Base-by-base conservation (phyloP, 345 rosid genomes). In the Excoecaria agallocha region DNA sequence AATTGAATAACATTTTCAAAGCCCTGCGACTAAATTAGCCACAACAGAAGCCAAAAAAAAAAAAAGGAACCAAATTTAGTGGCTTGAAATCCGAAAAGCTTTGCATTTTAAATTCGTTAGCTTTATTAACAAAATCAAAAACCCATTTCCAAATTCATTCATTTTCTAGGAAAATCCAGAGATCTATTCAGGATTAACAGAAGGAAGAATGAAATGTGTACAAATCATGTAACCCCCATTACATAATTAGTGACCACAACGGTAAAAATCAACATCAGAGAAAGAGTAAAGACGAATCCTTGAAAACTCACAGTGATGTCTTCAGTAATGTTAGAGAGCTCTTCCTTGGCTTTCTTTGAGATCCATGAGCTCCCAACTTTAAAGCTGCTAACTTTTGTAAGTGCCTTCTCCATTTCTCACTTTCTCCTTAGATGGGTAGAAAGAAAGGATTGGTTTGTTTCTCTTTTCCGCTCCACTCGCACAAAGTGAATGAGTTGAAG, bases 311-410 rank as follows among this genome's bases (percentile, higher is more conserved):
- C 98, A 72, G 87, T 82, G 84, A 94, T 74, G 77, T 94, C 98
- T 66, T 85, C 92, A 70, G 94, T 76, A 71, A 94, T 91, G 86
- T 89, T 91, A 43, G 91, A 82, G 82, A 94, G 72, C 86, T 94
- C 98, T 72, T 87, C 91, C 81, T 91, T 92, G 62, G 98, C 98
- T 83, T 89, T 91, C 86, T 87, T 94, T 0, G 98, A 89, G 87
- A 94, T 89, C 98, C 98, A 94, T 5, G 85, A 85, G 68, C 90
- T 77, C 49, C 95, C 90, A 3, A 91, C 89, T 77, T 90, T 95
- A 46, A 95, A 87, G 91, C 98, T 93, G 77, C 84, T 83, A 60
- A 95, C 97, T 84, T 86, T 93, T 43, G 98, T 89, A 38, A 95
- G 74, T 10, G 98, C 99, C 70, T 86, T 92, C 89, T 95, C 99